These are phyloP conservation scores for Chalciporus chontae DNA, from an alignment of 768 basidiomycete genomes.

Conservation along the genomic window DNA sequence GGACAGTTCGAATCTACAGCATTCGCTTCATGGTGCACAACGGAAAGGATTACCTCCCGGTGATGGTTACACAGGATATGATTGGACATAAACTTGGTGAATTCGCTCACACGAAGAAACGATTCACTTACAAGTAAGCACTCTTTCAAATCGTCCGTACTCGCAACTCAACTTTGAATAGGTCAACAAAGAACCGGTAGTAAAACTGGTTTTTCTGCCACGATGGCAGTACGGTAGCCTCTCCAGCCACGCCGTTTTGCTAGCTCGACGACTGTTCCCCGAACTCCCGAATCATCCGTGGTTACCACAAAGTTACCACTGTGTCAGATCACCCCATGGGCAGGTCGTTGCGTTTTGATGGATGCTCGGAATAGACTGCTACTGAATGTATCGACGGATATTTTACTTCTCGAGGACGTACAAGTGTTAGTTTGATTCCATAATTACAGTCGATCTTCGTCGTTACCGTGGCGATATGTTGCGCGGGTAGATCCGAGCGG, in stretches of 20 bases:
- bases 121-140: slow-evolving; percentile 81
- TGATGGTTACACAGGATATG: slow-evolving; percentile 93
- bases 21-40: slow-evolving; percentile 92
- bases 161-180: slow-evolving; percentile 13
- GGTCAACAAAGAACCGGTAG: slow-evolving; percentile 40
- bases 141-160: background rate
- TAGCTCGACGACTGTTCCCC: too few species aligned
- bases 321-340: background rate
- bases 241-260: too few species aligned
- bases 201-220: background rate
- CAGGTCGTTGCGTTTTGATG: background rate
- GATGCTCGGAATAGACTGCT: background rate
- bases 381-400: background rate
- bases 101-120: slow-evolving; percentile 87
- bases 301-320: too few species aligned
- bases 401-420: background rate
- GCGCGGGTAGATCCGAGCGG: slow-evolving; percentile 31
- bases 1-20: slow-evolving; percentile 35
- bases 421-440: background rate
- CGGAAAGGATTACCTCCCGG: slow-evolving; percentile 84
- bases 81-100: slow-evolving; percentile 98
- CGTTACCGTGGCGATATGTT: slow-evolving; percentile 32
- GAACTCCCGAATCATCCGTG: too few species aligned
- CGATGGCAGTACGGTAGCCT: background rate
- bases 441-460: background rate